phyloP scores from a whole-genome alignment of 1,139 yeast genomes.

The Hyphopichia buzzinii region DNA sequence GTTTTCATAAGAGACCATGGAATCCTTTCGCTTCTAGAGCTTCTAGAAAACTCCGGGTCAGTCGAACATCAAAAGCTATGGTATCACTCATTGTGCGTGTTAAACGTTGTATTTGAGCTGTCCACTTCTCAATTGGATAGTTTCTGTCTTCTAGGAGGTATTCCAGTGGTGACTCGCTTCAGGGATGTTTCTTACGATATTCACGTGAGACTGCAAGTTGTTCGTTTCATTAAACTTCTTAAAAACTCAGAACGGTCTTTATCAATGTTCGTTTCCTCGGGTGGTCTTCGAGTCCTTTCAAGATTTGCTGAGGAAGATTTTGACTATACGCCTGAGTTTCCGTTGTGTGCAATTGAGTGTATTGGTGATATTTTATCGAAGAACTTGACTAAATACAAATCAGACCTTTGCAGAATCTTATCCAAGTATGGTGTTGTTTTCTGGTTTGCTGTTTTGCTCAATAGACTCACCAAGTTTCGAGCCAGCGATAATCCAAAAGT shows the following conservation, averaged over 20 bases:
- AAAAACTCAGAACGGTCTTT: constrained; percentile 38
- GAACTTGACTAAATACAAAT: constrained; percentile 46
- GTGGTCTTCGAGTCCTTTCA: constrained; percentile 52
- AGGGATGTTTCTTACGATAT: constrained; percentile 33
- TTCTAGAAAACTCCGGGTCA: constrained; percentile 40
- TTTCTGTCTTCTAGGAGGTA: constrained; percentile 57
- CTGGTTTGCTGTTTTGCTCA: constrained; percentile 47
- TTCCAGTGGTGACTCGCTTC: constrained; percentile 49
- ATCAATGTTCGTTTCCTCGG: constrained; percentile 54
- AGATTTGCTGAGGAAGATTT: constrained; percentile 57
- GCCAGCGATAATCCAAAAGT: constrained; percentile 11
- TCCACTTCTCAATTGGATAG: constrained; percentile 43
- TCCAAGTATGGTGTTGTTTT: constrained; percentile 49
- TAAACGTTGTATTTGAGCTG: constrained; percentile 38
- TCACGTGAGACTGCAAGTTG: constrained; percentile 44
- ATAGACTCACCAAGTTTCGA: constrained; percentile 22
- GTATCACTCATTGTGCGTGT: constrained; percentile 38
- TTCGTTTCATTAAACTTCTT: constrained; percentile 40
- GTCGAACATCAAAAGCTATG: constrained; percentile 36
- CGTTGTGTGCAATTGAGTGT: constrained; percentile 46
- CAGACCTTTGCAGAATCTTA: constrained; percentile 55
- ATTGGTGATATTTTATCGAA: constrained; percentile 42
- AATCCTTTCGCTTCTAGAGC: constrained; percentile 45
- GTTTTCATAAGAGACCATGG: constrained; percentile 50
- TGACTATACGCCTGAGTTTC: constrained; percentile 43